phyloP scores from a whole-genome alignment of 2,329 filamentous ascomycete species.

The Nigrospora oryzae region DNA sequence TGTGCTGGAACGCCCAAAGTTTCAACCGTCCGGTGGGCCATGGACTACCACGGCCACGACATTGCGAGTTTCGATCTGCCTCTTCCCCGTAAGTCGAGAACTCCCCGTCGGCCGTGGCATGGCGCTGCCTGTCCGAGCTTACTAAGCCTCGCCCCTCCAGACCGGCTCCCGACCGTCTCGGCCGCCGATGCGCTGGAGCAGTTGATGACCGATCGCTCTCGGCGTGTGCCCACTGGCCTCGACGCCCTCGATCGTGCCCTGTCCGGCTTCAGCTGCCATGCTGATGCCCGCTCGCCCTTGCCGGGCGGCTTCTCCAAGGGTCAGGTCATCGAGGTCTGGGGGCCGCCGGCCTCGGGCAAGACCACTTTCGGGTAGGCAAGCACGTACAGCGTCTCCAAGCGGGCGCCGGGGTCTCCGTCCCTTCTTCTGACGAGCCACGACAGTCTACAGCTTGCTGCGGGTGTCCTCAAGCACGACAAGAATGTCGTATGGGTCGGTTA shows the following conservation, averaged over 20 bases:
- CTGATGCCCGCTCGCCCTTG: conserved; percentile 3
- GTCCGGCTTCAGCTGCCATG: conserved; percentile 15
- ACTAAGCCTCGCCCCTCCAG: conserved; percentile 29
- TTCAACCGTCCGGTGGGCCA: conserved; percentile 14
- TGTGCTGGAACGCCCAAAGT: not conserved
- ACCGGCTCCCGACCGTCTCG: conserved; percentile 69
- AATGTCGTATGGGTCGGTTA: conserved; percentile 77
- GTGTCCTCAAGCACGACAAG: conserved; percentile 50
- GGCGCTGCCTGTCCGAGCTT: no score
- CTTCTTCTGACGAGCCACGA: conserved; percentile 5
- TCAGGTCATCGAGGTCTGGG: conserved; percentile 80
- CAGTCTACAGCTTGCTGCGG: conserved; percentile 63
- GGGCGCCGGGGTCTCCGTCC: not conserved
- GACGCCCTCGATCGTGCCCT: conserved; percentile 41
- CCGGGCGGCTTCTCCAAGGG: conserved; percentile 60
- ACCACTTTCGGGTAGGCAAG: conserved; percentile 65
- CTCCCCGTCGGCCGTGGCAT: no score
- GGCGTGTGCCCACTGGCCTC: conserved; percentile 49
- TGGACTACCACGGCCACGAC: conserved; percentile 53
- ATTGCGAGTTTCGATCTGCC: conserved; percentile 50
- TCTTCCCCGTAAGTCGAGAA: conserved; percentile 37
- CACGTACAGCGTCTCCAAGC: not conserved
- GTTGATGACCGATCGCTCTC: conserved; percentile 40
- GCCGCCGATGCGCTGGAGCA: conserved; percentile 63
- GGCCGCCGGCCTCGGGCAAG: conserved; percentile 79